phyloP scores from a whole-genome alignment of 2,329 filamentous ascomycete genomes.

The Calonectria ilicicola region DNA sequence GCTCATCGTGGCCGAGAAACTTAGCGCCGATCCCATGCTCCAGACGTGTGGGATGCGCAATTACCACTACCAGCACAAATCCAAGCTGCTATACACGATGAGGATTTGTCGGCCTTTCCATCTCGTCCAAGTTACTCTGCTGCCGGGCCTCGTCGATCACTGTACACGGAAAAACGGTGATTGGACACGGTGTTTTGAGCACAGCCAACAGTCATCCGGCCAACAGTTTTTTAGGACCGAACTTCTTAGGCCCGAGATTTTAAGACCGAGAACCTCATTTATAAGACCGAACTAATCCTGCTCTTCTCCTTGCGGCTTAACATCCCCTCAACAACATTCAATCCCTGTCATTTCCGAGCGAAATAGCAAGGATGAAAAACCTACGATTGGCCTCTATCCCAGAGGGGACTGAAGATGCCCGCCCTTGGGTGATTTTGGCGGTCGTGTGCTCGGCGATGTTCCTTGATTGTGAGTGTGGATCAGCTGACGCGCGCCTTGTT shows the following conservation, averaged over 20 bases:
- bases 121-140: no score
- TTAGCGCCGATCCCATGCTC: no score
- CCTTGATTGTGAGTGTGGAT: neutral
- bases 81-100: no score
- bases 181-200: neutral
- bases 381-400: neutral
- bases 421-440: neutral
- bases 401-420: neutral
- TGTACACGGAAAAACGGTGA: neutral
- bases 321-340: no score
- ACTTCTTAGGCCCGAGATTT: neutral
- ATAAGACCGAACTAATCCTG: neutral
- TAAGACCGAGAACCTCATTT: neutral
- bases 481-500: neutral
- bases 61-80: no score
- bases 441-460: constrained; percentile 2
- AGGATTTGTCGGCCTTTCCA: no score
- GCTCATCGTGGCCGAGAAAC: no score
- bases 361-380: neutral
- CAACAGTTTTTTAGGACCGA: neutral
- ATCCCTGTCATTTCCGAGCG: fast-evolving
- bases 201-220: neutral
- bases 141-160: no score
- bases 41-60: no score
- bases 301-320: neutral